A percentile compares a stretch with the other conserved stretches of the same genome.
These are phyloP conservation scores for Irpex lacteus DNA, from an alignment of 1,284 basidiomycete species.

Conservation along the genomic window DNA sequence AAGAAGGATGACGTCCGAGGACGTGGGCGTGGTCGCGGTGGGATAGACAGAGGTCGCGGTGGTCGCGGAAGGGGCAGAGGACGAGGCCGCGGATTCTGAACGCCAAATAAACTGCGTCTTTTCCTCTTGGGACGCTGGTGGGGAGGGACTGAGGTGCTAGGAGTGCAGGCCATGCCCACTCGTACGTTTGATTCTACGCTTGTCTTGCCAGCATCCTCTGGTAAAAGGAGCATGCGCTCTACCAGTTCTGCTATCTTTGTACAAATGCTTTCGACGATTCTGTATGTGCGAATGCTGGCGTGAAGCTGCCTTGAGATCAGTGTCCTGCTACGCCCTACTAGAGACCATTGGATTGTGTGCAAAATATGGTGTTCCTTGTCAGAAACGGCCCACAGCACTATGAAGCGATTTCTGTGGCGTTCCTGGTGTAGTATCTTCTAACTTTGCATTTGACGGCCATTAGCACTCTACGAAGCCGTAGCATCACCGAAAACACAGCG, in stretches of 20 bases:
- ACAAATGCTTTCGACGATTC: neutral
- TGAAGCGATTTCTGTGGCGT: too few relatives aligned
- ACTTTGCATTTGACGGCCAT: too few relatives aligned
- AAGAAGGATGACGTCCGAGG: slow-evolving; percentile 76
- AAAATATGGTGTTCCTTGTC: too few relatives aligned
- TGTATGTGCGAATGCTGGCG: neutral
- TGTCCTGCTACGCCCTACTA: too few relatives aligned
- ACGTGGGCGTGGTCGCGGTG: slow-evolving; percentile 46
- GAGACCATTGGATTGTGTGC: too few relatives aligned
- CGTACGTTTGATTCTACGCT: neutral
- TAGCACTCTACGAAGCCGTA: too few relatives aligned
- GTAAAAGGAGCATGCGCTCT: slow-evolving; percentile 8
- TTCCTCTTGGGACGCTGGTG: neutral
- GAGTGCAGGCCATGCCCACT: neutral
- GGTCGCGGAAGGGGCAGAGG: slow-evolving; percentile 25
- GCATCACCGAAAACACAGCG: too few relatives aligned
- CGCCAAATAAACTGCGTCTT: neutral
- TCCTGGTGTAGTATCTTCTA: too few relatives aligned
- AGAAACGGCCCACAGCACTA: too few relatives aligned
- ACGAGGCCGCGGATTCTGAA: slow-evolving; percentile 27
- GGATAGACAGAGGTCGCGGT: slow-evolving; percentile 43
- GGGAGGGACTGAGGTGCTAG: neutral
- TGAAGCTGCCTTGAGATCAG: neutral
- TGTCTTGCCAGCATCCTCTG: neutral
- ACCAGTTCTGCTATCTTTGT: neutral